These are phyloP conservation scores for Pyrus pyrifolia DNA, from an alignment of 306 rosid species.

Conservation along the genomic window DNA sequence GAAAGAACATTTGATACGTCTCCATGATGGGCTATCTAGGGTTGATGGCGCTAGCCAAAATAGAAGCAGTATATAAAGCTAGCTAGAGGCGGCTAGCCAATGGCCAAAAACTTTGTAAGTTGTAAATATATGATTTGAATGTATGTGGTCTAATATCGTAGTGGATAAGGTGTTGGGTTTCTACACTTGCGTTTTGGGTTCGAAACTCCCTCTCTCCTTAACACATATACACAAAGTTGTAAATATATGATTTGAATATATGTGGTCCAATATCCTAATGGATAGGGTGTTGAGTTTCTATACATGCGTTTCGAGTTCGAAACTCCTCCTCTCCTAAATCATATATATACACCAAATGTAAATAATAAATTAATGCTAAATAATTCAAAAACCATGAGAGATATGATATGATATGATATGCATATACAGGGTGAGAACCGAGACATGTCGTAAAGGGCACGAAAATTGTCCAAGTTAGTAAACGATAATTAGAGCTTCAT, in stretches of 20 bases:
- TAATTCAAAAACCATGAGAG: too few relatives aligned
- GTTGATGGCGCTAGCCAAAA: neutral
- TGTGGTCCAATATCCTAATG: too few relatives aligned
- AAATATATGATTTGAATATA: too few relatives aligned
- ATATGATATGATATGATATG: neutral
- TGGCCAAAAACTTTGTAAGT: neutral
- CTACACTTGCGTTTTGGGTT: too few relatives aligned
- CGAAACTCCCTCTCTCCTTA: too few relatives aligned
- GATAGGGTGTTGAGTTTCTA: accelerated
- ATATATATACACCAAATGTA: neutral
- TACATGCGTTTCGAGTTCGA: too few relatives aligned
- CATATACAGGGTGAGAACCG: neutral
- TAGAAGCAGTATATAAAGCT: too few relatives aligned
- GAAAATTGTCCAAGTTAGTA: slow-evolving; percentile 23
- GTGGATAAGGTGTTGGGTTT: too few relatives aligned
- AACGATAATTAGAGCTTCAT: slow-evolving; percentile 10
- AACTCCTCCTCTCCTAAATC: too few relatives aligned
- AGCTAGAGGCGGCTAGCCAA: slow-evolving; percentile 30
- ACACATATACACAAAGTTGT: too few relatives aligned
- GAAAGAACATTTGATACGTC: slow-evolving; percentile 48
- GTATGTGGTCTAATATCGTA: too few relatives aligned
- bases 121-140: neutral
- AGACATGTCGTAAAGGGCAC: slow-evolving; percentile 53
- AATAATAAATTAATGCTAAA: neutral
- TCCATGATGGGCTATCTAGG: slow-evolving; percentile 25